These are phyloP conservation scores for Fusarium sp. DNA, from an alignment of 2,329 filamentous ascomycete species.

Conservation along the genomic window DNA sequence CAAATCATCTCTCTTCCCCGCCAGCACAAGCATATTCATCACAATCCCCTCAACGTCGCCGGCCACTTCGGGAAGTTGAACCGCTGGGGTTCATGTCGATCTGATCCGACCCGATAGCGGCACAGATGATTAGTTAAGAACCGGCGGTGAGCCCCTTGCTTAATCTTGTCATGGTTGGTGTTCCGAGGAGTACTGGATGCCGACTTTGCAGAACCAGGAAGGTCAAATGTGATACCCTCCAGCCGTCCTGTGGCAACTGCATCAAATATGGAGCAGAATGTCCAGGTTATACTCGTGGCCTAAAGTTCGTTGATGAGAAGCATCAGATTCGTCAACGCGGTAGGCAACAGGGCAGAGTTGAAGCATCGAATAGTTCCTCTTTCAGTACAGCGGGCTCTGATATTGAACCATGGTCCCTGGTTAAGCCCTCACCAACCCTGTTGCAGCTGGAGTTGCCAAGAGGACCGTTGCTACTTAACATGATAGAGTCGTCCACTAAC, in stretches of 20 bases:
- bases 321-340: slow-evolving; percentile 53
- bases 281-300: slow-evolving; percentile 54
- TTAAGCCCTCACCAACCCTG: slow-evolving; percentile 27
- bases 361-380: slow-evolving; percentile 27
- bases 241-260: slow-evolving; percentile 57
- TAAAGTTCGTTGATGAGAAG: slow-evolving; percentile 57
- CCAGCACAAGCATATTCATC: slow-evolving; percentile 11
- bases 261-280: slow-evolving; percentile 54
- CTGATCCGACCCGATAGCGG: slow-evolving; percentile 37
- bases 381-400: slow-evolving; percentile 24
- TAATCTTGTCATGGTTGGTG: slow-evolving; percentile 51
- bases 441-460: slow-evolving; percentile 40
- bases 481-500: slow-evolving; percentile 45
- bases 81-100: slow-evolving; percentile 36
- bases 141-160: slow-evolving; percentile 41
- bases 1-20: slow-evolving; percentile 28
- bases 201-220: slow-evolving; percentile 56
- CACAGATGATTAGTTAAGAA: slow-evolving; percentile 29
- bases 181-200: slow-evolving; percentile 55
- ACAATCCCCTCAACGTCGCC: slow-evolving; percentile 20
- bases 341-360: slow-evolving; percentile 21
- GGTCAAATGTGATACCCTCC: slow-evolving; percentile 61
- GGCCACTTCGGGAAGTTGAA: slow-evolving; percentile 37
- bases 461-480: slow-evolving; percentile 50
- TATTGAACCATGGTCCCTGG: slow-evolving; percentile 11